Evolutionary conservation across 2,329 filamentous ascomycete species (phyloP).

Genomic region (Escovopsis weberi): DNA sequence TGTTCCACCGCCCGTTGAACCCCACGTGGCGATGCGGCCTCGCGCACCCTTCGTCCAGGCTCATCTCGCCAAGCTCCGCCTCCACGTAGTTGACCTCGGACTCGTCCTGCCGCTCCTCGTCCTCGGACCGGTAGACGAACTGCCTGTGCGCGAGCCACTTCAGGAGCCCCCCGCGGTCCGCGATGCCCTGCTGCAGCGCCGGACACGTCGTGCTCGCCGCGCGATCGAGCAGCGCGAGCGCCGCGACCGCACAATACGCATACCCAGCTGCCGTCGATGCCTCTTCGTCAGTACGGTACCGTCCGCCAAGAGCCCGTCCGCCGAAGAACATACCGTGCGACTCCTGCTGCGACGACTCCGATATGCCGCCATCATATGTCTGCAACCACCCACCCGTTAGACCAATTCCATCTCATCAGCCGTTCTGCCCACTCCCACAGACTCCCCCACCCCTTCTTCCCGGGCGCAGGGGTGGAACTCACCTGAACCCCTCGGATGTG

Average conservation of each 20-base stretch:
- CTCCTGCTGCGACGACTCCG: constrained; percentile 65
- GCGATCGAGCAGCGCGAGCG: constrained; percentile 60
- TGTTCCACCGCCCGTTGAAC: constrained; percentile 84
- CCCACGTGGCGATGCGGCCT: constrained; percentile 38
- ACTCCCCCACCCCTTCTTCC: too few relatives aligned
- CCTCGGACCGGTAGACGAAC: constrained; percentile 39
- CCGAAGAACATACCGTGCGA: constrained; percentile 57
- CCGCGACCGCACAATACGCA: constrained; percentile 74
- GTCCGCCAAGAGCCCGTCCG: background rate
- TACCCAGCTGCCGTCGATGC: constrained; percentile 53
- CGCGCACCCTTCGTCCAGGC: constrained; percentile 17
- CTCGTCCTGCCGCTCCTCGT: constrained; percentile 30
- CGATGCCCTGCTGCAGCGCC: constrained; percentile 21
- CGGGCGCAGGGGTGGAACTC: constrained; percentile 1
- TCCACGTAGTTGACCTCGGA: constrained; percentile 25
- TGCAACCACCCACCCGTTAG: constrained; percentile 23
- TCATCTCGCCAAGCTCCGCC: constrained; percentile 20
- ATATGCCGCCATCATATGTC: constrained; percentile 76
- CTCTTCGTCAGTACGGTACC: too few relatives aligned
- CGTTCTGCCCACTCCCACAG: background rate
- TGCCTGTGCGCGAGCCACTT: constrained; percentile 53
- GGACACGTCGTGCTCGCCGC: constrained; percentile 2
- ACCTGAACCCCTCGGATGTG: constrained; percentile 55
- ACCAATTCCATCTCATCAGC: background rate
- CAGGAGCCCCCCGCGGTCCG: constrained; percentile 17